Percentiles rank a stretch among this genome's conserved stretches.
Conservation (phyloP, 2,329 filamentous ascomycete species). For the Aspergillus phoenicis region DNA sequence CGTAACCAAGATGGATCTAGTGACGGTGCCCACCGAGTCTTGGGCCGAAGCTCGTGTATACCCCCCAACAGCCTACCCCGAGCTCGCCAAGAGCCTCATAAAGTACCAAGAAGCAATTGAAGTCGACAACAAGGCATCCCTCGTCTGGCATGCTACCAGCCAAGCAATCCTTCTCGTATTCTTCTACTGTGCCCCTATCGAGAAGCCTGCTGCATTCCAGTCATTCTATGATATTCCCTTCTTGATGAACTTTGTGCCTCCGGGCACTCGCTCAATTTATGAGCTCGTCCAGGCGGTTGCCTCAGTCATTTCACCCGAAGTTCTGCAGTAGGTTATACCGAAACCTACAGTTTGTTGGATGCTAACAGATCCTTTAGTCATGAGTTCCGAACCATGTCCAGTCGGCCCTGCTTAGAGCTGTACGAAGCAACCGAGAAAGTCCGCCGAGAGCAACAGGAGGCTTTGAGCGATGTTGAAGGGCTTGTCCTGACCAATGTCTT, state of each 20-base stretch:
- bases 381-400: not conserved
- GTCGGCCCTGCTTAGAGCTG: constrained; percentile 7
- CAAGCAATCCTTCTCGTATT: constrained; percentile 7
- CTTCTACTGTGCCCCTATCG: constrained; percentile 11
- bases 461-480: constrained; percentile 8
- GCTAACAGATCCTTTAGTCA: not conserved
- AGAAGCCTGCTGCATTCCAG: constrained; percentile 6
- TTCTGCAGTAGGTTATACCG: not conserved
- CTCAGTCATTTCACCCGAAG: not conserved
- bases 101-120: constrained; percentile 13
- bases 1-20: constrained; percentile 20
- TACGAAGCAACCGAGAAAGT: constrained; percentile 10
- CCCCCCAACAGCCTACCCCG: not conserved
- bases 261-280: constrained; percentile 1
- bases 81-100: constrained; percentile 9
- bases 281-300: constrained; percentile 6
- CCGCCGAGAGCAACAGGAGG: constrained; percentile 2
- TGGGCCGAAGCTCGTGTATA: constrained; percentile 17
- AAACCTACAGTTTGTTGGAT: not conserved
- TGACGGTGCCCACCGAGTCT: constrained; percentile 16
- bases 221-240: constrained; percentile 9
- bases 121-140: constrained; percentile 9
- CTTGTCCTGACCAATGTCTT: constrained; percentile 3
- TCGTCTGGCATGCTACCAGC: constrained; percentile 4
- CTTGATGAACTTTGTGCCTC: constrained; percentile 4